Evolutionary conservation across 257 asterid species (phyloP).

Genomic region (Fraxinus americana): DNA sequence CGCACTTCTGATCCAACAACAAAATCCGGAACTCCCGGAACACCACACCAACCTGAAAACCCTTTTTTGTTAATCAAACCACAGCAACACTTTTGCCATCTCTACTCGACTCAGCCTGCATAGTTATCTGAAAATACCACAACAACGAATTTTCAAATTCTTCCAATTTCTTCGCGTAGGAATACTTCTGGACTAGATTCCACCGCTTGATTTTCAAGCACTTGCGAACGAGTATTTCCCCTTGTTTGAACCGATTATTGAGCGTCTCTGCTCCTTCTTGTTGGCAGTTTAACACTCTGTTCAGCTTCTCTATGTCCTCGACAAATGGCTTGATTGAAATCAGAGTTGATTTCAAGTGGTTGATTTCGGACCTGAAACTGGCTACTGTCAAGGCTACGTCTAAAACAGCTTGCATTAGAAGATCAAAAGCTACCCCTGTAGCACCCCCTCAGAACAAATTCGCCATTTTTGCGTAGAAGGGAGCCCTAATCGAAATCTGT

Average conservation of each 20-base stretch:
- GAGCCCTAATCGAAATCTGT: background rate
- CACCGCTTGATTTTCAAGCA: conserved; percentile 17
- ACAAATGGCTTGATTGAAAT: background rate
- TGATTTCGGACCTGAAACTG: conserved; percentile 14
- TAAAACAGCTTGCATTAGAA: conserved; percentile 6
- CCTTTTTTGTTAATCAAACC: background rate
- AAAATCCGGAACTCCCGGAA: conserved; percentile 26
- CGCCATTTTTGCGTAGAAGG: background rate
- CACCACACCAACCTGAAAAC: conserved; percentile 22
- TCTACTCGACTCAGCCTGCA: conserved; percentile 28
- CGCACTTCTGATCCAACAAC: conserved; percentile 35
- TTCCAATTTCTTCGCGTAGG: conserved; percentile 18
- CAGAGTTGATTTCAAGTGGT: conserved; percentile 21
- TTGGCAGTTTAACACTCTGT: conserved; percentile 1
- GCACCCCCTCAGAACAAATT: conserved; percentile 5
- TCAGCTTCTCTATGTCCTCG: conserved; percentile 10
- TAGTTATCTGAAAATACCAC: conserved; percentile 31
- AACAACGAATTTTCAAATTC: conserved; percentile 15
- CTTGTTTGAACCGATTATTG: background rate
- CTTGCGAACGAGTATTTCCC: conserved; percentile 9
- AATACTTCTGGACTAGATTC: conserved; percentile 14
- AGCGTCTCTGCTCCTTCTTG: conserved; percentile 2
- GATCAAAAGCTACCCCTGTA: conserved; percentile 18
- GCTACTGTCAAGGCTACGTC: background rate
- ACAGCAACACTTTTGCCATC: conserved; percentile 33